Evolutionary conservation across 1,284 basidiomycete genomes (phyloP).

Genomic region (Athelia sp.): DNA sequence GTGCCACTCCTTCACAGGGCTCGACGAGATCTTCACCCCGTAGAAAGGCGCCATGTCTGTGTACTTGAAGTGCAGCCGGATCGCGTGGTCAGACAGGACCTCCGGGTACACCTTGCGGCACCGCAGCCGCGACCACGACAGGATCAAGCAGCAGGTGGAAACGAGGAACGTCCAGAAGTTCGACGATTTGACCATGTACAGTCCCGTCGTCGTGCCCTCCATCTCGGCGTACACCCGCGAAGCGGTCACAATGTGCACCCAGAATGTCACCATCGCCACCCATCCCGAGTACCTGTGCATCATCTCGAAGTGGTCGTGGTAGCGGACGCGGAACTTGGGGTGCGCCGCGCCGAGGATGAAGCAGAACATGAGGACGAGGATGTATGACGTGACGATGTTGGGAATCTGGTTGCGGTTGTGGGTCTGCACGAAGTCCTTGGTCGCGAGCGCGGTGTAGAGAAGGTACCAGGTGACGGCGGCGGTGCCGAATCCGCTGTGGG

Average conservation of each 20-base stretch:
- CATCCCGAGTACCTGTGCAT: conserved; percentile 56
- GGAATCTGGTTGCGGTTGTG: conserved; percentile 28
- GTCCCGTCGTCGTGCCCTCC: conserved; percentile 31
- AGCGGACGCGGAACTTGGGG: conserved; percentile 39
- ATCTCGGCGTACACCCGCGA: conserved; percentile 49
- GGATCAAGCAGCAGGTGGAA: conserved; percentile 46
- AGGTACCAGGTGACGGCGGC: conserved; percentile 51
- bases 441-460: conserved; percentile 47
- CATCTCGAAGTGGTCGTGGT: conserved; percentile 49
- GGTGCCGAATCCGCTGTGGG: conserved; percentile 28
- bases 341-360: conserved; percentile 47
- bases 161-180: conserved; percentile 53
- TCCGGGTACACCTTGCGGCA: conserved; percentile 49
- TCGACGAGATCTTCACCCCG: conserved; percentile 50
- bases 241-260: conserved; percentile 48
- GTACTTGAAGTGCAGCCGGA: conserved; percentile 55
- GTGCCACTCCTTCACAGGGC: conserved; percentile 57
- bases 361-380: conserved; percentile 42
- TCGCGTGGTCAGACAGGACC: conserved; percentile 51
- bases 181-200: conserved; percentile 37
- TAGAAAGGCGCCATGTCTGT: conserved; percentile 38
- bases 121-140: conserved; percentile 50
- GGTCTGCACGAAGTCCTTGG: conserved; percentile 38
- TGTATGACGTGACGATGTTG: conserved; percentile 35
- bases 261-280: conserved; percentile 47